These are phyloP conservation scores for Pyrrhoderma noxium DNA, from an alignment of 1,284 basidiomycete genomes.

Conservation along the genomic window DNA sequence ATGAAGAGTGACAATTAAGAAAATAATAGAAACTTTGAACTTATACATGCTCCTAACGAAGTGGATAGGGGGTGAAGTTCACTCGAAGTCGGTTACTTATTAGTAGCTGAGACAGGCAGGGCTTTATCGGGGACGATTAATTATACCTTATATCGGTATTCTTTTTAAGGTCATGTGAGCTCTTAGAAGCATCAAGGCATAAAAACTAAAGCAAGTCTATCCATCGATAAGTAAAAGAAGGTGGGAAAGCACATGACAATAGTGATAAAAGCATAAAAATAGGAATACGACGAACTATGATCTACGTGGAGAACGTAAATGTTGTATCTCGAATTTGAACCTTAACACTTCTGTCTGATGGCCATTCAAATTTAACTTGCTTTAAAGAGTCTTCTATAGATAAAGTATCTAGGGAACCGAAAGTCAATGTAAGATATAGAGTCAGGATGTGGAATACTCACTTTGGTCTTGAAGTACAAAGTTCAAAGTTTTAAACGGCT, in stretches of 20 bases:
- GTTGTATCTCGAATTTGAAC: constrained; percentile 75
- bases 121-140: too few relatives aligned
- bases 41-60: too few relatives aligned
- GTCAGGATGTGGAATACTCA: constrained; percentile 26
- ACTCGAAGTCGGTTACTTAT: too few relatives aligned
- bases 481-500: constrained; percentile 77
- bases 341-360: constrained; percentile 71
- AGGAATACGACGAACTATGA: neutral
- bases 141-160: too few relatives aligned
- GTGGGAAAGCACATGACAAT: too few relatives aligned
- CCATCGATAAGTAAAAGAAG: too few relatives aligned
- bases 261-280: neutral
- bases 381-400: constrained; percentile 64
- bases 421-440: constrained; percentile 1
- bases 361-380: constrained; percentile 77
- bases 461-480: constrained; percentile 68
- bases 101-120: too few relatives aligned
- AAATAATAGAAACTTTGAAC: neutral
- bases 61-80: too few relatives aligned
- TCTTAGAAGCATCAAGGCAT: too few relatives aligned
- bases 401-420: constrained; percentile 56
- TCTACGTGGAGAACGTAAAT: constrained; percentile 73
- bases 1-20: neutral
- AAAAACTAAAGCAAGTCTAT: too few relatives aligned
- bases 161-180: too few relatives aligned